Percentiles rank a stretch among this genome's conserved stretches.
These are phyloP conservation scores for Grosmannia clavigera DNA, from an alignment of 2,329 filamentous ascomycete species.

Conservation along the genomic window DNA sequence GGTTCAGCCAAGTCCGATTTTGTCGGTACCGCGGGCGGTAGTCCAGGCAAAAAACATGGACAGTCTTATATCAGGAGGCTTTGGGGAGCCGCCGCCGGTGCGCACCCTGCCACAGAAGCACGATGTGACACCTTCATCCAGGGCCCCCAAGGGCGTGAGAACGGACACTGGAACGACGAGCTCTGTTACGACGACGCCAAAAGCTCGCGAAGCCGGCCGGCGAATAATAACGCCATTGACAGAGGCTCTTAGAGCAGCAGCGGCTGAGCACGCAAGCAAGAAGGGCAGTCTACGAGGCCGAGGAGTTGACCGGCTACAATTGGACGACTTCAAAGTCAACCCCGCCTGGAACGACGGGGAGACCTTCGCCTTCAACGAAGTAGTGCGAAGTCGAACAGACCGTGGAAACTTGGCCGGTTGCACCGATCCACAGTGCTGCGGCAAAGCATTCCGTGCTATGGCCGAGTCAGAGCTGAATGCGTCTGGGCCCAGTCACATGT, in stretches of 20 bases:
- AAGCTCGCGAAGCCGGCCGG: neutral
- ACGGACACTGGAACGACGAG: neutral
- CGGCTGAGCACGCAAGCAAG: neutral
- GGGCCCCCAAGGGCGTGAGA: neutral
- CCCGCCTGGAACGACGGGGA: constrained; percentile 57
- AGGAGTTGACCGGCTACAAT: constrained; percentile 41
- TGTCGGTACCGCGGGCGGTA: neutral
- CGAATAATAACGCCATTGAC: neutral
- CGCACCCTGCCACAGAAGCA: constrained; percentile 1
- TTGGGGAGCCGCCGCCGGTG: constrained; percentile 8
- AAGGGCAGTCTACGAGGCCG: constrained; percentile 38
- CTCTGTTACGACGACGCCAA: neutral
- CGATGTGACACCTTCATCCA: neutral
- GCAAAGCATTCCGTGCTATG: constrained; percentile 55
- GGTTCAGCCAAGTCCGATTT: constrained; percentile 6
- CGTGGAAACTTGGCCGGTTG: constrained; percentile 64
- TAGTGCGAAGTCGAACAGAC: constrained; percentile 57
- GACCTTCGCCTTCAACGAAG: constrained; percentile 61
- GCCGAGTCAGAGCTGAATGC: constrained; percentile 37
- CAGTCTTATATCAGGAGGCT: constrained; percentile 2
- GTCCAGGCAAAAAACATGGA: neutral
- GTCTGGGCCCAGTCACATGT: constrained; percentile 22
- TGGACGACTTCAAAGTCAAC: constrained; percentile 75
- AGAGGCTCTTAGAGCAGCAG: neutral
- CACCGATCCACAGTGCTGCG: constrained; percentile 64